A percentile compares a stretch with the other conserved stretches of the same genome.
phyloP scores from a whole-genome alignment of 1,284 basidiomycete species.

The Ganoderma sinense region DNA sequence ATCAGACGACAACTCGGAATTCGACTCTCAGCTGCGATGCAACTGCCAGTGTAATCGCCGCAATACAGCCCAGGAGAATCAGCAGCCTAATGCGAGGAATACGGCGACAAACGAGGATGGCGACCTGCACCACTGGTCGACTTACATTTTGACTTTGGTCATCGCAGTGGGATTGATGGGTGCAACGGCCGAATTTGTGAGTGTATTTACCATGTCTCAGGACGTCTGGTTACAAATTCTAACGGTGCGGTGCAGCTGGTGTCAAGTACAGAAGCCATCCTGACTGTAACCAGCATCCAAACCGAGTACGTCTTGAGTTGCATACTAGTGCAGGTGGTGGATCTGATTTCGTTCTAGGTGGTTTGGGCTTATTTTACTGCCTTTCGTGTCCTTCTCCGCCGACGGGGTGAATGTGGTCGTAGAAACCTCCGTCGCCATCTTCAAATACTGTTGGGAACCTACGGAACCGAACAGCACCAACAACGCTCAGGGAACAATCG shows the following conservation, averaged over 20 bases:
- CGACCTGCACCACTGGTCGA: constrained; percentile 70
- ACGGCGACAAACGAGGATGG: constrained; percentile 44
- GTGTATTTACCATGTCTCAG: constrained; percentile 25
- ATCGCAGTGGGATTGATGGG: constrained; percentile 64
- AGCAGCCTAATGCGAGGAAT: not conserved
- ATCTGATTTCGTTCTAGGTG: constrained; percentile 47
- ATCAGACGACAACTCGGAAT: not conserved
- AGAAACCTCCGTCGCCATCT: constrained; percentile 47
- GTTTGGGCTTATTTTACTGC: constrained; percentile 75
- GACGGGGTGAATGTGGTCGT: constrained; percentile 65
- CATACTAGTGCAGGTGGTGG: not conserved
- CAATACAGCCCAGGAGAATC: not conserved
- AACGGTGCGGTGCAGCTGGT: constrained; percentile 53
- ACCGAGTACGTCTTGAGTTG: constrained; percentile 54
- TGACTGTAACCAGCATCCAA: constrained; percentile 48
- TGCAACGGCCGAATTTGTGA: constrained; percentile 72
- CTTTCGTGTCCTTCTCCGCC: constrained; percentile 73
- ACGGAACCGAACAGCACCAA: not conserved
- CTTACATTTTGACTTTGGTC: constrained; percentile 55
- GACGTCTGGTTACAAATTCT: not conserved
- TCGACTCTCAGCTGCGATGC: not conserved
- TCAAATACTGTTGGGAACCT: constrained; percentile 37
- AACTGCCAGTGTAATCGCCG: not conserved
- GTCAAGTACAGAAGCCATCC: constrained; percentile 63
- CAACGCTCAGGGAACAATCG: not conserved